phyloP scores from a whole-genome alignment of 352 stramenopile species.

The Phytophthora boehmeriae region DNA sequence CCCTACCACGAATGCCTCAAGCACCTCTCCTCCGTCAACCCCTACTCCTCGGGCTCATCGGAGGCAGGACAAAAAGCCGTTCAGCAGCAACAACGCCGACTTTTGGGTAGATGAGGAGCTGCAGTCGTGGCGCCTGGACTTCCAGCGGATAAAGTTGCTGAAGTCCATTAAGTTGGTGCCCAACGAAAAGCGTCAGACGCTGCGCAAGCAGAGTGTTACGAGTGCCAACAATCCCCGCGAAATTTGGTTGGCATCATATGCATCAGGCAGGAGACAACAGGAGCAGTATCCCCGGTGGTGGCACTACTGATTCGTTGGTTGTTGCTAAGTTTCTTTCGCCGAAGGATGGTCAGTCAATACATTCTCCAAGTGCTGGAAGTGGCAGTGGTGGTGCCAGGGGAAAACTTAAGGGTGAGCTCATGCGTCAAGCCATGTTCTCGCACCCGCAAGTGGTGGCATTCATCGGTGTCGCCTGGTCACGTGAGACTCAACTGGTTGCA shows the following conservation, averaged over 20 bases:
- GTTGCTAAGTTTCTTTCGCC: slow-evolving; percentile 63
- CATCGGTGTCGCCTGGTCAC: slow-evolving; percentile 74
- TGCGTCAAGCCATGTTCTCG: slow-evolving; percentile 58
- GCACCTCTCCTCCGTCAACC: slow-evolving; percentile 25
- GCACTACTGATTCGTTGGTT: slow-evolving; percentile 45
- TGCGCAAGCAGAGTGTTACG: slow-evolving; percentile 39
- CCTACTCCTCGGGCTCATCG: slow-evolving; percentile 20
- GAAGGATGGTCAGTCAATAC: slow-evolving; percentile 24
- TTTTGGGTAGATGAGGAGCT: slow-evolving; percentile 79
- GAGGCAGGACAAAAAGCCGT: slow-evolving; percentile 25
- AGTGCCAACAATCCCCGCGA: slow-evolving; percentile 45
- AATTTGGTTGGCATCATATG: slow-evolving; percentile 66
- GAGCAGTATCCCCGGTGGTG: slow-evolving; percentile 28
- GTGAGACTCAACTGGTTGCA: slow-evolving; percentile 64
- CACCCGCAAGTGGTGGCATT: slow-evolving; percentile 75
- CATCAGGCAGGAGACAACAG: slow-evolving; percentile 11
- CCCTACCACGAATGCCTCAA: slow-evolving; percentile 32
- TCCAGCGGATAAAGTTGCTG: slow-evolving; percentile 61
- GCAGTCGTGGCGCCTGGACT: slow-evolving; percentile 69
- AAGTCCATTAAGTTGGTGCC: slow-evolving; percentile 58
- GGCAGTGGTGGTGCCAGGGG: slow-evolving; percentile 24
- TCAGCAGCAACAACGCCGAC: slow-evolving; percentile 39
- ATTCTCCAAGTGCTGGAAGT: slow-evolving; percentile 17
- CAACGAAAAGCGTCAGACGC: slow-evolving; percentile 50
- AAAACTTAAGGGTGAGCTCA: slow-evolving; percentile 72